Conservation (phyloP, 2,329 filamentous ascomycete genomes). For the Colletotrichum spinosum region DNA sequence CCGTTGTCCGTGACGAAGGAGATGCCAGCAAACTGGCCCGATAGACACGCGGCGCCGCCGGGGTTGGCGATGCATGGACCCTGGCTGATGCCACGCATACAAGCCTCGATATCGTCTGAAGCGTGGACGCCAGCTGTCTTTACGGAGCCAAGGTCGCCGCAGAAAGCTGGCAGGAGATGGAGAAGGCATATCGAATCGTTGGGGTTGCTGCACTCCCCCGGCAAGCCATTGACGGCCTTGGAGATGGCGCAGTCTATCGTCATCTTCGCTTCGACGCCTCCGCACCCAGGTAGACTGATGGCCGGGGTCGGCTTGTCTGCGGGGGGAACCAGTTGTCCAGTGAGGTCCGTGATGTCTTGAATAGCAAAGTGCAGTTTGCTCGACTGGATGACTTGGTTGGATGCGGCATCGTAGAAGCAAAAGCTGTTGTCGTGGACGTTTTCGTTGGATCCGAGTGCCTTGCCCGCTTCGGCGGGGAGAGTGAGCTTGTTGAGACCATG, state of each 20-base stretch:
- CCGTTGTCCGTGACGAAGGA: not conserved
- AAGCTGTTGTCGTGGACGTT: too few species aligned
- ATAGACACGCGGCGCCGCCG: conserved; percentile 4
- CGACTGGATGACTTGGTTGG: too few species aligned
- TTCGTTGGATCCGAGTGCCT: too few species aligned
- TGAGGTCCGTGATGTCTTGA: too few species aligned
- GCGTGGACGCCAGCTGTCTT: not conserved
- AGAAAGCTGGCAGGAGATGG: conserved; percentile 8
- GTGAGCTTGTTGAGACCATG: too few species aligned
- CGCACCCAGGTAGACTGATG: too few species aligned
- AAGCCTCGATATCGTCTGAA: conserved; percentile 3
- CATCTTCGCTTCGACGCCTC: too few species aligned
- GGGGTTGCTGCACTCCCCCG: not conserved
- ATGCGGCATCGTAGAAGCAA: too few species aligned
- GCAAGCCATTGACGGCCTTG: not conserved
- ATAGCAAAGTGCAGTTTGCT: too few species aligned
- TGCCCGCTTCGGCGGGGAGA: too few species aligned
- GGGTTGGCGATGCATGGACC: conserved; percentile 15
- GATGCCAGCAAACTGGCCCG: conserved; percentile 7
- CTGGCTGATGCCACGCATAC: conserved; percentile 6
- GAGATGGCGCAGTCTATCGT: conserved; percentile 9
- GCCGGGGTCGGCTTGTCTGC: too few species aligned
- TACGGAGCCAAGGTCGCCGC: not conserved
- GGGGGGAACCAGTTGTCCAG: too few species aligned
- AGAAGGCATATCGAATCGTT: conserved; percentile 3